Percentiles rank a stretch among this genome's conserved stretches.
These are phyloP conservation scores for Themeda triandra DNA, from an alignment of 176 grass and related monocot genomes.

Conservation along the genomic window DNA sequence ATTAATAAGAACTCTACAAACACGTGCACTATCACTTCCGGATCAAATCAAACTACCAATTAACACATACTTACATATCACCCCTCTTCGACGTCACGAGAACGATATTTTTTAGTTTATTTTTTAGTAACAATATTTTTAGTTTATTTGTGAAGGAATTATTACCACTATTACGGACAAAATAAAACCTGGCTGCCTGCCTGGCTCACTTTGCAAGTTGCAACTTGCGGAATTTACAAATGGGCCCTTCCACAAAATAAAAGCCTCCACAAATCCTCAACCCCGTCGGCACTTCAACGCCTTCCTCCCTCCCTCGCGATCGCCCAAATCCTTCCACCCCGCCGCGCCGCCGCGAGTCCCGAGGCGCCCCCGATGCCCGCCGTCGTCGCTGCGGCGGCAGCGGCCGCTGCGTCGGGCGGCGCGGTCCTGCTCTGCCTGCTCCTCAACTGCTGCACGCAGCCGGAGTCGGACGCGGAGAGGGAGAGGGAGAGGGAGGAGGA, in stretches of 20 bases:
- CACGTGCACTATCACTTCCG: background rate
- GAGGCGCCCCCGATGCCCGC: conserved; percentile 28
- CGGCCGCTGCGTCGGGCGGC: conserved; percentile 34
- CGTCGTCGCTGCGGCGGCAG: conserved; percentile 35
- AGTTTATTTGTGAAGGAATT: no score
- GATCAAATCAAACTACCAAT: background rate
- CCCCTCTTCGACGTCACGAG: background rate
- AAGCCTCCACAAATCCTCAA: background rate
- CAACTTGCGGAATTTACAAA: conserved; percentile 38
- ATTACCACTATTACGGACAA: background rate
- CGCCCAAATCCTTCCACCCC: conserved; percentile 28
- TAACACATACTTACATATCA: no score
- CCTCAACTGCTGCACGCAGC: conserved; percentile 26
- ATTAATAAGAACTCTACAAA: no score
- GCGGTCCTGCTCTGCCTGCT: conserved; percentile 34
- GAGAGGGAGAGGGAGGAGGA: background rate
- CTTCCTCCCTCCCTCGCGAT: conserved; percentile 26
- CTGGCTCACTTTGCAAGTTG: conserved; percentile 32
- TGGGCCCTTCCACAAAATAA: conserved; percentile 23
- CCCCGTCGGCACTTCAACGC: conserved; percentile 41
- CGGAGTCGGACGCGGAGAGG: background rate
- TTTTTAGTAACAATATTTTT: no score
- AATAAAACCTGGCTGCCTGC: background rate
- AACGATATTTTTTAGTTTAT: no score
- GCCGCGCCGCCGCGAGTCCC: conserved; percentile 4